These are phyloP conservation scores for Trichosporon sp. DNA, from an alignment of 1,284 basidiomycete genomes.

Conservation along the genomic window DNA sequence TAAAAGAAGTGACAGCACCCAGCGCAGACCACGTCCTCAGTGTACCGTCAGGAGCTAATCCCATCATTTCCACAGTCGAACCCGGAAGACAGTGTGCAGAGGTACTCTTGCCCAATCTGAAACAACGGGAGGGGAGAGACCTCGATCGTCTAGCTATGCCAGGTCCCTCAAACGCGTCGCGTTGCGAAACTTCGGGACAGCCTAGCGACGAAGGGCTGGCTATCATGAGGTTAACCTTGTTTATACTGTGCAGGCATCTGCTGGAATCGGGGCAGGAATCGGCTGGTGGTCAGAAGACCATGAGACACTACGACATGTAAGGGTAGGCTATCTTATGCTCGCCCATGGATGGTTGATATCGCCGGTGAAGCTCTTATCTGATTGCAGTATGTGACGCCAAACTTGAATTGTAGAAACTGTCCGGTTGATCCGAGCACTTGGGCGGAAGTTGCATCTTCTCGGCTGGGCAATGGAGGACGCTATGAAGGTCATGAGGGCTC, in stretches of 20 bases:
- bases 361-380: too few relatives aligned
- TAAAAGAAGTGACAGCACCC: too few relatives aligned
- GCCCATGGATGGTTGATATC: too few relatives aligned
- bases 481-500: too few relatives aligned
- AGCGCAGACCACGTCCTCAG: too few relatives aligned
- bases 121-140: not conserved
- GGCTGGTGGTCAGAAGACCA: not conserved
- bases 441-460: too few relatives aligned
- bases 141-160: too few relatives aligned
- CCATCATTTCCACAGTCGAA: too few relatives aligned
- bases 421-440: too few relatives aligned
- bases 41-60: not conserved
- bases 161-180: not conserved
- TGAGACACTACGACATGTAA: not conserved
- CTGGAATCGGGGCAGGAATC: not conserved
- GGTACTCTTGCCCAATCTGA: not conserved
- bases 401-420: too few relatives aligned
- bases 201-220: not conserved
- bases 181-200: not conserved
- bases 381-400: too few relatives aligned
- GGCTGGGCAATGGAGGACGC: too few relatives aligned
- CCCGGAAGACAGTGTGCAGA: not conserved
- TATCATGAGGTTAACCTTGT: not conserved
- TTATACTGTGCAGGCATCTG: not conserved
- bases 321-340: not conserved